Evolutionary conservation across 1,139 yeast genomes (phyloP), one percentile per base, ranked within the genome.

Genomic region (Debaryomyces singareniensis): DNA sequence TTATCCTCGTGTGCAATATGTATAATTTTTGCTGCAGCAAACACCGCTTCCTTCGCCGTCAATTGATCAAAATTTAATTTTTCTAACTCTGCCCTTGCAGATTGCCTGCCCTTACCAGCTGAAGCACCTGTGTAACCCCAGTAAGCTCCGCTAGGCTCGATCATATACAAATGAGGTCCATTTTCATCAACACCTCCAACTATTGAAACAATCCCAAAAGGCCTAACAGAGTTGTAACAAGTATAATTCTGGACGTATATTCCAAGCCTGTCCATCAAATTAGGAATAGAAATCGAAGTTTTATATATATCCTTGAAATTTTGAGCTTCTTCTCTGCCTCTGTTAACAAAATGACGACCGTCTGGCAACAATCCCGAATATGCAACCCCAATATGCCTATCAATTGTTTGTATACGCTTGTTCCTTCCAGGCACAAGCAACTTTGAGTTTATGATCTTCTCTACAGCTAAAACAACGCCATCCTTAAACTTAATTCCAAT

Each of bases 91-190:
- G 91, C 83, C 59, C 87, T 89, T 35, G 98, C 98, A 15, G 86
- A 75, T 59, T 91, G 98, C 56, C 97, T 78, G 27, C 98, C 98
- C 57, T 91, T 93, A 38, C 99, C 99, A 4, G 96, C 78, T 21
- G 98, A 98, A 29, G 96, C 95, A 34, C 96, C 98, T 32, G 75
- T 72, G 59, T 91, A 93, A 28, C 99, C 99, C 97, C 98, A 91
- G 51, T 79, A 84, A 1, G 87, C 70, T 37, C 99, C 98, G 55
- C 95, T 84, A 42, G 99, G 98, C 56, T 93, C 99, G 39, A 93
- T 72, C 96, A 91, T 89, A 61, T 83, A 89, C 50, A 93, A 71
- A 53, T 89, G 96, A 23, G 95, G 78, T 6, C 95, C 95, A 38
- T 81, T 75, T 26, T 75, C 78, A 54, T 89, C 97, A 29, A 85